Percentiles rank a stretch among this genome's conserved stretches.
Conservation (phyloP, 2,329 filamentous ascomycete genomes). For the Penicillium polonicum region DNA sequence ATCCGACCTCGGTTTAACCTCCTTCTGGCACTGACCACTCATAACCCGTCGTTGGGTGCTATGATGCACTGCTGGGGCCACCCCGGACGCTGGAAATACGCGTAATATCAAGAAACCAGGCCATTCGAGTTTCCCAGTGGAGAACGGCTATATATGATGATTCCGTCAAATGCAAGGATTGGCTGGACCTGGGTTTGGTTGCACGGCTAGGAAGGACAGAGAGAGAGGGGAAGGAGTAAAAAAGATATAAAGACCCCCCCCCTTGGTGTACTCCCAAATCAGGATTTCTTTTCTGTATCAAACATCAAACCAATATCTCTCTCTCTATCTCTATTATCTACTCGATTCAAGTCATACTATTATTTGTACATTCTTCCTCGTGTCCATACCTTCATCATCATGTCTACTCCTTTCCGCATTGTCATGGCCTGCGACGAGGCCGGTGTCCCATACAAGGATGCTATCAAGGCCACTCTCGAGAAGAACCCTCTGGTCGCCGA, state of each 20-base stretch:
- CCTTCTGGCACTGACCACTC: conserved; percentile 7
- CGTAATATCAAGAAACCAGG: conserved; percentile 1
- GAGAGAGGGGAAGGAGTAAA: conserved; percentile 2
- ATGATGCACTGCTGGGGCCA: conserved; percentile 23
- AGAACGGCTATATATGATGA: neutral
- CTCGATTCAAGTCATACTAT: neutral
- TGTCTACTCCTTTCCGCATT: conserved; percentile 53
- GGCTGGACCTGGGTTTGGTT: neutral
- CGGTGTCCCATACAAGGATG: conserved; percentile 74
- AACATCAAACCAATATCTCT: neutral
- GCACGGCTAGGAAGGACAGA: neutral
- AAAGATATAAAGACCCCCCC: conserved; percentile 12
- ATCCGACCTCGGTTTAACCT: conserved; percentile 8
- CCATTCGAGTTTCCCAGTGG: neutral
- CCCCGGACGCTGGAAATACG: neutral
- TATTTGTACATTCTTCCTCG: conserved; percentile 1
- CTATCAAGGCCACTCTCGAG: conserved; percentile 71
- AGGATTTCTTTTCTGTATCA: neutral
- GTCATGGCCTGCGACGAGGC: conserved; percentile 69
- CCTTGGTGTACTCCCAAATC: neutral
- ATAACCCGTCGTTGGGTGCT: neutral
- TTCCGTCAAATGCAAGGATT: conserved; percentile 1
- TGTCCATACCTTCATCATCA: conserved; percentile 15
- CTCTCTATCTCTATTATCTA: neutral
- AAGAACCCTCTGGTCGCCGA: conserved; percentile 64